Evolutionary conservation across 306 rosid genomes (phyloP), one percentile per base, ranked within the genome.

Genomic region (Trifolium dubium): DNA sequence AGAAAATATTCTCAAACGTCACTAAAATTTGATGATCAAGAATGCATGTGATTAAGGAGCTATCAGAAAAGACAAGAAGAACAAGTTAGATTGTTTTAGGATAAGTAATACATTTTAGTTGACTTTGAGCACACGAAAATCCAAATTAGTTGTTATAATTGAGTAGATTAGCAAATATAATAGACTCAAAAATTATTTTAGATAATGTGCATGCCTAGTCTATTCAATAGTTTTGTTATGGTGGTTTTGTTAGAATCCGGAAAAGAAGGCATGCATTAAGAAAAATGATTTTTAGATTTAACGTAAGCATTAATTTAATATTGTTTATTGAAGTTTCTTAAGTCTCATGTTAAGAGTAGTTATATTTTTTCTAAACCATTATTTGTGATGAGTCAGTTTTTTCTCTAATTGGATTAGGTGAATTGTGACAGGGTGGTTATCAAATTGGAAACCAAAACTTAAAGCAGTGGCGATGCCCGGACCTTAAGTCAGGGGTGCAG

Each of bases 71-170:
- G 78, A 83, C 88, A 80, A 76, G 28, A 0, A 75, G 30, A 80
- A 66, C 71, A 61, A 72, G 76, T 73, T 78, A 54, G 70, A 55
- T 61, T 8, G 28, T 53, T 53, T 75, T 15, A 59, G 81, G 80
- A 68, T 35, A 50, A 72, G 17, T 29, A 73, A 34, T 44, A 60
- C 60, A 72, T 41, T 53, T 56, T 30, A 19, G 77, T 80, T 80
- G 89, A 84, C 77, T 82, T 82, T 30, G 71, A 76, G 85, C 70
- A 65, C 83, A 86, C 41, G 80, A 81, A 79, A 85, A 76, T 83
- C 86, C 85, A 87, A 83, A 76, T 51, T 70, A 63, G 81, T 79
- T 64, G 84, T 83, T 73, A 67, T 68, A 73, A 39, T 29, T 61
- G 62, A 59, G 74, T 17, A 28, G 51, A 61, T 67, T 72, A 18